These are phyloP conservation scores for Magnaporthiopsis rhizophila DNA, from an alignment of 2,329 filamentous ascomycete species.

Conservation along the genomic window DNA sequence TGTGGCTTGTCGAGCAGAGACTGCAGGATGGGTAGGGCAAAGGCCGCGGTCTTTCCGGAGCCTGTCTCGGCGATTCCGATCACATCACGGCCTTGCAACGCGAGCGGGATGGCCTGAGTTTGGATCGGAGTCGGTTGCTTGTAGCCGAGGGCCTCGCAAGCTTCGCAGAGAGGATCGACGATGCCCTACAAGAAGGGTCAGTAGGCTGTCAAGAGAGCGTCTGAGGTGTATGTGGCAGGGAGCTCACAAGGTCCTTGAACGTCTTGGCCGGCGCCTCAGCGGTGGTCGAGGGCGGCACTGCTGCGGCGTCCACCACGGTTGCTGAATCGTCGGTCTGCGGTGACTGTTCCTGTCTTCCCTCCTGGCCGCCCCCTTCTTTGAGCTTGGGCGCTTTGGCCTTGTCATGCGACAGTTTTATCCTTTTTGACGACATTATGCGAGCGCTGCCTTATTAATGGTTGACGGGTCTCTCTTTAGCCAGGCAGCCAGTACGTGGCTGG, in stretches of 20 bases:
- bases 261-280: constrained; percentile 35
- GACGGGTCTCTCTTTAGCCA: neutral
- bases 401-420: constrained; percentile 3
- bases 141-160: constrained; percentile 75
- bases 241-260: constrained; percentile 54
- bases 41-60: constrained; percentile 91
- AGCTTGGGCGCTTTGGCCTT: neutral
- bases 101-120: constrained; percentile 70
- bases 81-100: constrained; percentile 73
- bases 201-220: neutral
- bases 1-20: constrained; percentile 82
- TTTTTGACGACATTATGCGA: neutral
- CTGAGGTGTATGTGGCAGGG: neutral
- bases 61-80: constrained; percentile 95
- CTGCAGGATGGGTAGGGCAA: constrained; percentile 87
- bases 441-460: neutral
- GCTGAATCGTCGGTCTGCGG: neutral
- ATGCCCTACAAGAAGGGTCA: constrained; percentile 49
- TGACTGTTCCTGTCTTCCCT: constrained; percentile 1
- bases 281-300: neutral
- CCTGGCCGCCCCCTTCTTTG: neutral
- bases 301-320: constrained; percentile 3
- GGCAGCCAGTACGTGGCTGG: constrained; percentile 1
- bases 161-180: constrained; percentile 80
- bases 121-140: constrained; percentile 86